phyloP scores from a whole-genome alignment of 257 asterid genomes.

The Nicotiana attenuata region DNA sequence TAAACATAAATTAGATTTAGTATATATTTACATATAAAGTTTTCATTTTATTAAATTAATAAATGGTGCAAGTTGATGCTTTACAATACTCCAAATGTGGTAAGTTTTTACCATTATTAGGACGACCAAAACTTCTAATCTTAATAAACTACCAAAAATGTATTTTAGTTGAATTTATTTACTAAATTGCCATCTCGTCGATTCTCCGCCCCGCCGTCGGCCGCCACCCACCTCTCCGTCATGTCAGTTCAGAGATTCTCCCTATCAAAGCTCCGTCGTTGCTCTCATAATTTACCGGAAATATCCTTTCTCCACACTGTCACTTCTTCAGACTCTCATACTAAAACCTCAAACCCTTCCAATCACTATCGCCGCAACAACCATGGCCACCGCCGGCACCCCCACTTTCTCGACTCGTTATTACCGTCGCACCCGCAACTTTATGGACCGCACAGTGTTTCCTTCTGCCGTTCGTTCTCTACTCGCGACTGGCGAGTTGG shows the following conservation, averaged over 20 bases:
- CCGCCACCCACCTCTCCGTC: neutral
- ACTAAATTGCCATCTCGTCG: neutral
- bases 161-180: too few relatives aligned
- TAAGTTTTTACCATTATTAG: too few relatives aligned
- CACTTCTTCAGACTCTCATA: slow-evolving; percentile 3
- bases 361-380: neutral
- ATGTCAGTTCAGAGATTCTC: neutral
- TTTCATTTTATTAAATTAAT: too few relatives aligned
- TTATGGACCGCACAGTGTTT: slow-evolving; percentile 3
- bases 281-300: neutral
- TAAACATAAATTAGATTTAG: too few relatives aligned
- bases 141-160: too few relatives aligned
- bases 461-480: slow-evolving; percentile 21
- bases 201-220: neutral
- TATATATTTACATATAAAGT: too few relatives aligned
- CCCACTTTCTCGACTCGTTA: neutral
- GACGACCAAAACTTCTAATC: too few relatives aligned
- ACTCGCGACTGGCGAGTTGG: slow-evolving; percentile 10
- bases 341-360: neutral
- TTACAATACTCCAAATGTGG: too few relatives aligned
- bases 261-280: slow-evolving; percentile 18
- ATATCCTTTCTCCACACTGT: neutral
- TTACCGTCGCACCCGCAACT: neutral
- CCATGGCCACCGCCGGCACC: neutral
- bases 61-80: too few relatives aligned